phyloP scores from a whole-genome alignment of 2,329 filamentous ascomycete species.

The Pseudocercospora musae region DNA sequence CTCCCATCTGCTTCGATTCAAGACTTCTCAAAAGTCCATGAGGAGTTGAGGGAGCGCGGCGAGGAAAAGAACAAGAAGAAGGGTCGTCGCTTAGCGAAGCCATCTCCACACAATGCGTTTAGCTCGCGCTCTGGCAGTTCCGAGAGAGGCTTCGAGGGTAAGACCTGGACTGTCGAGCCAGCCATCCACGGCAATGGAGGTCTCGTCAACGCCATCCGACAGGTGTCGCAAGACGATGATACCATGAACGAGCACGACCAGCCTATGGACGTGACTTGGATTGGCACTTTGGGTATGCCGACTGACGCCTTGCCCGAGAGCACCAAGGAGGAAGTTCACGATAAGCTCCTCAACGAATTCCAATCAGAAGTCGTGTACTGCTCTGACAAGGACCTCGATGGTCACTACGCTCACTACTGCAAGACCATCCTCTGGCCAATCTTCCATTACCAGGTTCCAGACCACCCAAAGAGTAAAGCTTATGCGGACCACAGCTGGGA shows the following conservation, averaged over 20 bases:
- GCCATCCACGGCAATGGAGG: conserved; percentile 92
- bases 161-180: conserved; percentile 76
- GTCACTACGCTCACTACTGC: conserved; percentile 93
- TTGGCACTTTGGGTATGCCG: conserved; percentile 90
- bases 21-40: conserved; percentile 57
- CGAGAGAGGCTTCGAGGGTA: conserved; percentile 61
- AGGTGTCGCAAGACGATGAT: conserved; percentile 51
- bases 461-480: conserved; percentile 96
- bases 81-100: conserved; percentile 20
- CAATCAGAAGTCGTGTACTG: conserved; percentile 81
- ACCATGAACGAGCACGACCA: conserved; percentile 52
- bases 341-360: conserved; percentile 74
- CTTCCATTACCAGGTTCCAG: conserved; percentile 96
- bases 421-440: conserved; percentile 98
- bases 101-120: conserved; percentile 19
- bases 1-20: conserved; percentile 74
- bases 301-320: conserved; percentile 77
- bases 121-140: conserved; percentile 36
- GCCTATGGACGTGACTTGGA: conserved; percentile 76
- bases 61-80: conserved; percentile 12
- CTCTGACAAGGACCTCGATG: conserved; percentile 88
- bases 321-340: conserved; percentile 78
- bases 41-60: conserved; percentile 32
- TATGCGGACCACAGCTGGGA: conserved; percentile 94
- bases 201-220: conserved; percentile 80